These are phyloP conservation scores for Meyerozyma elateridarum DNA, from an alignment of 1,139 yeast genomes.

Conservation along the genomic window DNA sequence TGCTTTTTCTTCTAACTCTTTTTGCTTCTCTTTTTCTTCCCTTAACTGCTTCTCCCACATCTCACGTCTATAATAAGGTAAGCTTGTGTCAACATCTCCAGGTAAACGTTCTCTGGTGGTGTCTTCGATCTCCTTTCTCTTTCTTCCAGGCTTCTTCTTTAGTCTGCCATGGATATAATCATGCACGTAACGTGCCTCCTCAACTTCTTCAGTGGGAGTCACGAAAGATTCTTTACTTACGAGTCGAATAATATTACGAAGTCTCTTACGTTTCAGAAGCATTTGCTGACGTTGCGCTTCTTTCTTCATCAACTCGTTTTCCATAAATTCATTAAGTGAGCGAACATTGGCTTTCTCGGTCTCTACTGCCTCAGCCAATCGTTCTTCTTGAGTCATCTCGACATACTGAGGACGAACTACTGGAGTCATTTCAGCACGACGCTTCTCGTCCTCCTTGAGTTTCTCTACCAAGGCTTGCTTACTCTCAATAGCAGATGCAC, in stretches of 20 bases:
- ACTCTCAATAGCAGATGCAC: constrained; percentile 74
- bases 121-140: constrained; percentile 20
- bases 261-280: constrained; percentile 56
- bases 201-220: constrained; percentile 53
- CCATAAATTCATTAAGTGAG: constrained; percentile 72
- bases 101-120: constrained; percentile 22
- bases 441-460: constrained; percentile 64
- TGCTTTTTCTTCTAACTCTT: constrained; percentile 9
- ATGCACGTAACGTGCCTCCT: constrained; percentile 32
- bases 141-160: constrained; percentile 35
- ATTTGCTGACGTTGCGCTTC: constrained; percentile 71
- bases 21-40: constrained; percentile 19
- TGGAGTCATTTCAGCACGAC: constrained; percentile 49
- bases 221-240: constrained; percentile 36
- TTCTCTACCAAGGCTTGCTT: constrained; percentile 75
- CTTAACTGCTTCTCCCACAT: constrained; percentile 17
- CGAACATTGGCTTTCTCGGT: constrained; percentile 75
- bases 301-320: constrained; percentile 80
- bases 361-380: constrained; percentile 76
- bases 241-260: constrained; percentile 53
- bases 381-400: constrained; percentile 79
- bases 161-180: constrained; percentile 20
- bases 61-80: constrained; percentile 23
- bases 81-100: constrained; percentile 34
- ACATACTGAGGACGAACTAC: constrained; percentile 39